Evolutionary conservation across 1,139 yeast species (phyloP), one percentile per base, ranked within the genome.

Genomic region (Lodderomyces margitis): DNA sequence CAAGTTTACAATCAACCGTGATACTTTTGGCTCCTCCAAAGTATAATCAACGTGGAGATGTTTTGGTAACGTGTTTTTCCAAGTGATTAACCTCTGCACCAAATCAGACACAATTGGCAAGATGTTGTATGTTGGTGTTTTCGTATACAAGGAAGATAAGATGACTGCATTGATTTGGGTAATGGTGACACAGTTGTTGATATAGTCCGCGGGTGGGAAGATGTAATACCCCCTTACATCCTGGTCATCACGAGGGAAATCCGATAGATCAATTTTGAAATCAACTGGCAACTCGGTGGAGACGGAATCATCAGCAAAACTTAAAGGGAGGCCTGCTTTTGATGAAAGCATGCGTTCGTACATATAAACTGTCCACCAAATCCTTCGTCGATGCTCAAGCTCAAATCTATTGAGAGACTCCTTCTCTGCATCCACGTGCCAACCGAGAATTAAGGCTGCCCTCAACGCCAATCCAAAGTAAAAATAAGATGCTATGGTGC

Each of bases 351-450:
- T 87, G 58, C 95, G 64, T 62, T 87, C 96, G 55, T 83, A 83
- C 87, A 86, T 86, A 61, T 86, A 87, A 9, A 87, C 91, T 0
- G 95, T 86, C 96, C 96, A 87, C 92, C 95, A 87, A 16, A 87
- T 64, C 51, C 96, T 67, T 55, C 95, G 70, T 50, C 94, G 68
- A 58, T 87, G 95, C 52, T 87, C 96, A 41, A 84, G 61, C 54
- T 84, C 89, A 53, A 74, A 83, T 40, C 87, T 62, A 43, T 81
- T 73, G 41, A 84, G 57, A 23, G 71, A 68, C 45, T 81, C 87
- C 52, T 80, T 79, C 44, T 83, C 89, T 5, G 88, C 83, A 62
- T 85, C 92, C 2, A 84, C 92, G 59, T 87, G 95, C 81, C 87
- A 75, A 1, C 96, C 96, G 24, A 86, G 62, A 34, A 85, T 77